phyloP scores from a whole-genome alignment of 108 stramenopile species.

The Nannochloropsis gaditana region DNA sequence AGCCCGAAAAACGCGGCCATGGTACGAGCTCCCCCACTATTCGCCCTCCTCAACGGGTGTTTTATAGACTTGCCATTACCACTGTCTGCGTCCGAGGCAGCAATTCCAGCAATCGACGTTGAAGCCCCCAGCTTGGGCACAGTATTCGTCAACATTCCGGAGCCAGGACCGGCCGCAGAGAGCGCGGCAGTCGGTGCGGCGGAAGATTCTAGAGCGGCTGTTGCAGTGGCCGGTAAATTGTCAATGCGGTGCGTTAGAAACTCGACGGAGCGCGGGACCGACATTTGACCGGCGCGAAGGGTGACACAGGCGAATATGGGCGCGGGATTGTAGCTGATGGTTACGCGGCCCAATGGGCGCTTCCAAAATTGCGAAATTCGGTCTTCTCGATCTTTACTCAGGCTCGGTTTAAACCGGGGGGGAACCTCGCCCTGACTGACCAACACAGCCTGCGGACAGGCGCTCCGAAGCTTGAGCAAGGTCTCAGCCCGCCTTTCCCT shows the following conservation, averaged over 20 bases:
- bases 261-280: background rate
- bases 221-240: background rate
- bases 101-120: background rate
- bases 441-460: background rate
- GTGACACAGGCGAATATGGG: background rate
- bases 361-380: slow-evolving; percentile 13
- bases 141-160: background rate
- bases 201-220: background rate
- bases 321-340: background rate
- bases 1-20: background rate
- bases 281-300: slow-evolving; percentile 8
- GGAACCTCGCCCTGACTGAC: background rate
- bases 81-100: background rate
- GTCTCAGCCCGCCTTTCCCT: background rate
- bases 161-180: background rate
- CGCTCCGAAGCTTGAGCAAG: background rate
- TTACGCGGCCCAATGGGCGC: slow-evolving; percentile 19
- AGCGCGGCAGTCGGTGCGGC: background rate
- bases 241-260: background rate
- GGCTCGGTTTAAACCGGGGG: slow-evolving; percentile 4
- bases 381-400: slow-evolving; percentile 12
- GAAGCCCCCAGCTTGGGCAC: background rate
- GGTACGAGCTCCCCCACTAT: background rate
- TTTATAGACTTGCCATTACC: background rate
- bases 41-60: background rate